A percentile compares a stretch with the other conserved stretches of the same genome.
These are phyloP conservation scores for Penicillium sp. DNA, from an alignment of 2,329 filamentous ascomycete genomes.

Conservation along the genomic window DNA sequence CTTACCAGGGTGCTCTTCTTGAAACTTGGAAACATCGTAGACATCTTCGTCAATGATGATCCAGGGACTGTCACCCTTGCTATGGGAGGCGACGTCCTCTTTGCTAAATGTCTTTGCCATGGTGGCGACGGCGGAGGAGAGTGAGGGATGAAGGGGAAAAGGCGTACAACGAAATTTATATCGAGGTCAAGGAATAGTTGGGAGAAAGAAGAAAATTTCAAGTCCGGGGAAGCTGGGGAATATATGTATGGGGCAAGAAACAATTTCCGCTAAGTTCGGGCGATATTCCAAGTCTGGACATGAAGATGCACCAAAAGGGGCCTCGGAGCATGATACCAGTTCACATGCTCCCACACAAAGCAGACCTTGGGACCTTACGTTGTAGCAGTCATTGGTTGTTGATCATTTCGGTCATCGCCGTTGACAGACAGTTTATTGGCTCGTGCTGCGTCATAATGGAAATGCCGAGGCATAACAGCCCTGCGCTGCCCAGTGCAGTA, in stretches of 20 bases:
- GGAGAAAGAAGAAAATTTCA: conserved; percentile 8
- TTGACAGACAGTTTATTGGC: conserved; percentile 13
- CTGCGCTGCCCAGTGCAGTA: background rate
- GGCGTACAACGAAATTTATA: background rate
- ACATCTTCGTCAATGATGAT: conserved; percentile 91
- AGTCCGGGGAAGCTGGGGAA: conserved; percentile 21
- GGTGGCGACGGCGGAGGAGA: conserved; percentile 19
- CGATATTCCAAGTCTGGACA: conserved; percentile 5
- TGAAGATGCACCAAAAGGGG: conserved; percentile 7
- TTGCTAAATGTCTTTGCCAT: conserved; percentile 86
- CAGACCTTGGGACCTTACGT: conserved; percentile 3
- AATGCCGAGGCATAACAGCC: conserved; percentile 15
- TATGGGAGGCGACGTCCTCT: conserved; percentile 82
- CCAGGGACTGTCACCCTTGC: conserved; percentile 76
- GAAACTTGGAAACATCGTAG: conserved; percentile 84
- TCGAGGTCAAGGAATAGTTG: conserved; percentile 6
- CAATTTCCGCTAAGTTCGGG: conserved; percentile 7
- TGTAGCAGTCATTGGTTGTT: conserved; percentile 11
- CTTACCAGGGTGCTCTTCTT: conserved; percentile 64
- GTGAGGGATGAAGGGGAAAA: background rate
- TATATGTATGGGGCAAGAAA: conserved; percentile 14
- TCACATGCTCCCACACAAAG: conserved; percentile 4
- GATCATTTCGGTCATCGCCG: conserved; percentile 16
- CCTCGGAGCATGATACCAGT: conserved; percentile 15
- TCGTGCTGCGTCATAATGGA: conserved; percentile 14